phyloP scores from a whole-genome alignment of 1,284 basidiomycete genomes.

The Flammula alnicola region DNA sequence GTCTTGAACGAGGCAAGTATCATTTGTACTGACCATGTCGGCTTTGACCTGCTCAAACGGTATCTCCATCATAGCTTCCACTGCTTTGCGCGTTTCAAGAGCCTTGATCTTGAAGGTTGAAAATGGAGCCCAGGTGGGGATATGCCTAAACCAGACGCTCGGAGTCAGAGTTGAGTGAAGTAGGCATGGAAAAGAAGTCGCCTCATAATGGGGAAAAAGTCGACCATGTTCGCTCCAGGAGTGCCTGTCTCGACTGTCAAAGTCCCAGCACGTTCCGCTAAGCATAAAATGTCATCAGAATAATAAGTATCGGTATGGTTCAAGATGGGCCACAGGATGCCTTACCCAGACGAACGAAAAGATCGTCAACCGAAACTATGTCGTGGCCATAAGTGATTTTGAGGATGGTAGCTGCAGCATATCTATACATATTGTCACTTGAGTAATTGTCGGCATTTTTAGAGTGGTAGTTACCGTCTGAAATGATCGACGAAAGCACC shows the following conservation, averaged over 20 bases:
- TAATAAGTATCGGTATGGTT: conserved; percentile 16
- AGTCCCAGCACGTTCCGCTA: conserved; percentile 51
- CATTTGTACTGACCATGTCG: conserved; percentile 45
- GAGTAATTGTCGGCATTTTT: background rate
- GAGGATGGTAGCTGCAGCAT: conserved; percentile 50
- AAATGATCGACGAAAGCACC: conserved; percentile 45
- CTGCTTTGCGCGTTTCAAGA: conserved; percentile 44
- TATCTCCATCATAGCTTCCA: conserved; percentile 50
- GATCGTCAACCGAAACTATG: conserved; percentile 46
- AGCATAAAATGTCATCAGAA: conserved; percentile 27
- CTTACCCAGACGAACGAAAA: conserved; percentile 43
- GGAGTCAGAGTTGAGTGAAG: background rate
- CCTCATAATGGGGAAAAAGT: conserved; percentile 59
- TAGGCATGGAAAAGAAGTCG: conserved; percentile 17
- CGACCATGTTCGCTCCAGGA: conserved; percentile 57
- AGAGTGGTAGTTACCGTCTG: conserved; percentile 37
- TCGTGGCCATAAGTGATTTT: conserved; percentile 51
- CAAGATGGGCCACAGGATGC: conserved; percentile 18
- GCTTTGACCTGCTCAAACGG: conserved; percentile 58
- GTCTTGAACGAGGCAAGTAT: conserved; percentile 5
- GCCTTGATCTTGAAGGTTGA: conserved; percentile 59
- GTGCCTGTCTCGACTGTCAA: conserved; percentile 54
- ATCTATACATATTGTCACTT: conserved; percentile 28
- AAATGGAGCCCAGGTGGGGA: conserved; percentile 62
- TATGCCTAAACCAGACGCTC: conserved; percentile 36